Base-by-base conservation (phyloP, 257 asterid genomes). In the Lantana camara region DNA sequence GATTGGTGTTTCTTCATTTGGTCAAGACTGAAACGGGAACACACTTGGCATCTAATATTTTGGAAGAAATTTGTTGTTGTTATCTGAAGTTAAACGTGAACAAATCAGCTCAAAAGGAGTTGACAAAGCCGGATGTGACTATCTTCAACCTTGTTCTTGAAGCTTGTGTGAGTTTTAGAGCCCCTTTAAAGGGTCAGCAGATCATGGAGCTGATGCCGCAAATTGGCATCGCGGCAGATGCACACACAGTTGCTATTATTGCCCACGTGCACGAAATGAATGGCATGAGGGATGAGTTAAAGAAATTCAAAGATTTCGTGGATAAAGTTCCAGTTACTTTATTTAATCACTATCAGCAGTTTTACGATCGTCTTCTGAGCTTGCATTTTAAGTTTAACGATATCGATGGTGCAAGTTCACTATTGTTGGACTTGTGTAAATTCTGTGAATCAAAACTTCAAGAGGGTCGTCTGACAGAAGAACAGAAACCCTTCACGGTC, bases 81-180 rank as follows among this genome's bases (percentile, higher is more conserved):
- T 78, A 57, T 57, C 77, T 65, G 60, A 73, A 61, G 46, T 54
- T 64, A 38, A 56, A 49, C 52, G 24, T 35, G 13, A 79, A 58
- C 41, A 86, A 81, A 73, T 67, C 85, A 15, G 22, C 72, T 55
- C 74, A 56, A 54, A 14, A 63, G 2, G 82, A 63, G 71, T 53
- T 77, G 71, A 75, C 68, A 40, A 84, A 67, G 75, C 85, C 87
- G 2, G 87, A 84, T 63, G 73, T 76, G 8, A 35, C 73, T 68
- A 69, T 87, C 42, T 93, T 87, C 67, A 90, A 90, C 78, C 90
- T 90, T 54, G 84, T 93, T 77, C 94, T 93, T 54, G 87, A 86
- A 78, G 90, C 86, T 13, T 90, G 96, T 68, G 83, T 71, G 70
- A 81, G 88, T 66, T 90, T 79, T 54, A 81, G 80, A 64, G 80